Conservation (phyloP, 2,329 filamentous ascomycete genomes). For the Penicillium olsonii region DNA sequence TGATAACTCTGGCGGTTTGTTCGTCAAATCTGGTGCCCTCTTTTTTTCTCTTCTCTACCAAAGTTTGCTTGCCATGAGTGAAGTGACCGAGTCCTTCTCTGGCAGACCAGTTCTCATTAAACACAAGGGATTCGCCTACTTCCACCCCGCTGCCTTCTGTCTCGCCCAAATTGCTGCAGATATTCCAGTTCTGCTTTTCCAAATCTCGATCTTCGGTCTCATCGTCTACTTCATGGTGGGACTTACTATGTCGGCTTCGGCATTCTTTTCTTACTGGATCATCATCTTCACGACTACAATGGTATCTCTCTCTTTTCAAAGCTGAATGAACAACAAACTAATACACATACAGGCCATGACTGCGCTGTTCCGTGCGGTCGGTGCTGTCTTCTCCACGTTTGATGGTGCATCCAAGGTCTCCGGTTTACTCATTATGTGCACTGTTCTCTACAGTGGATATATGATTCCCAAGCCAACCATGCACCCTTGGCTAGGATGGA, state of each 20-base stretch:
- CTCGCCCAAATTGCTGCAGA: conserved; percentile 51
- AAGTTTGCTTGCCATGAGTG: conserved; percentile 63
- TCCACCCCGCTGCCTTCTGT: conserved; percentile 54
- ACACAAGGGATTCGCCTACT: conserved; percentile 60
- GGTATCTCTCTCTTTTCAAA: conserved; percentile 28
- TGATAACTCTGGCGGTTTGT: conserved; percentile 59
- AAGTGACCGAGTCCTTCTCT: conserved; percentile 64
- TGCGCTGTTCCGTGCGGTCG: conserved; percentile 58
- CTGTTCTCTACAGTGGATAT: conserved; percentile 45
- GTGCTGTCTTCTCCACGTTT: conserved; percentile 58
- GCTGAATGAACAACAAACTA: conserved; percentile 6
- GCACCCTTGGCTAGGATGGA: conserved; percentile 57
- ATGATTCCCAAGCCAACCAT: conserved; percentile 50
- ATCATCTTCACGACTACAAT: conserved; percentile 55
- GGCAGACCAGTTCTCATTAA: conserved; percentile 62
- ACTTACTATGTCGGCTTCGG: conserved; percentile 51
- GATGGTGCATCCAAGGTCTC: conserved; percentile 60
- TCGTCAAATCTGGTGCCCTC: conserved; percentile 63
- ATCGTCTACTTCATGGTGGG: conserved; percentile 67
- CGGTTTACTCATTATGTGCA: conserved; percentile 39
- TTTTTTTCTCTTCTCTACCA: conserved; percentile 68
- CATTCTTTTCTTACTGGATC: conserved; percentile 66
- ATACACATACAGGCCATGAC: conserved; percentile 52
- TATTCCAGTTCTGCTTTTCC: conserved; percentile 59
- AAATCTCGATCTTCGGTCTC: conserved; percentile 60